Base-by-base conservation (phyloP, 2,329 filamentous ascomycete species). In the Davidsoniella neocaledoniae region DNA sequence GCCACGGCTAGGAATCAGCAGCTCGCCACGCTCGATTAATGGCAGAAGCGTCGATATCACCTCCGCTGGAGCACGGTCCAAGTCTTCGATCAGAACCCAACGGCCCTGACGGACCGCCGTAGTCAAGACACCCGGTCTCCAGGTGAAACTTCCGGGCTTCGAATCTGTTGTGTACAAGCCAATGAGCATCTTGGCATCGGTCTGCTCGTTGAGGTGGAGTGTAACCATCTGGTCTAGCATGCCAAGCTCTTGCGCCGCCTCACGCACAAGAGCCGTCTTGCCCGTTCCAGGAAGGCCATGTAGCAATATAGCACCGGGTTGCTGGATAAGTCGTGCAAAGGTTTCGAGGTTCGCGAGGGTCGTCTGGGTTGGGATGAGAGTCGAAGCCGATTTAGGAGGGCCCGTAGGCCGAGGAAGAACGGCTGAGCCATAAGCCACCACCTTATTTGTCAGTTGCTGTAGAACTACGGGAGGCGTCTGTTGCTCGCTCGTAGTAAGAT, bases 31-130 rank as follows among this genome's bases (percentile, higher is more conserved):
- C 64, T 98, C 91, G 53, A 98, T 88, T 7, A 98, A 72, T 8
- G 93, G 91, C 23, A 98, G 71, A 25, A 99, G 74, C 12, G 88
- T 87, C 61, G 90, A 94, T 63, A 98, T 79, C 44, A 98, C 85
- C 64, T 98, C 91, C 56, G 86, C 90, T 4, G 93, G 91, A 9
- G 91, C 91, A 54, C 90, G 80, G 61, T 98, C 88, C 39, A 99
- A 72, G 63, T 99, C 93, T 64, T 99, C 93, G 53, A 99, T 93
- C 56, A 98, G 71, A 5, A 98, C 84, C 93, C 91, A 98, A 59
- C 90, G 76, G 14, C 91, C 93, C 68, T 98, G 90, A 59, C 76
- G 81, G 2, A 96, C 87, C 36, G 93, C 93, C 26, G 86, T 94
- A 0, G 91, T 95, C 57, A 99, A 69, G 17, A 96, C 85, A 65